phyloP scores from a whole-genome alignment of 1,284 basidiomycete genomes.

The Ustilago vetiveriae region DNA sequence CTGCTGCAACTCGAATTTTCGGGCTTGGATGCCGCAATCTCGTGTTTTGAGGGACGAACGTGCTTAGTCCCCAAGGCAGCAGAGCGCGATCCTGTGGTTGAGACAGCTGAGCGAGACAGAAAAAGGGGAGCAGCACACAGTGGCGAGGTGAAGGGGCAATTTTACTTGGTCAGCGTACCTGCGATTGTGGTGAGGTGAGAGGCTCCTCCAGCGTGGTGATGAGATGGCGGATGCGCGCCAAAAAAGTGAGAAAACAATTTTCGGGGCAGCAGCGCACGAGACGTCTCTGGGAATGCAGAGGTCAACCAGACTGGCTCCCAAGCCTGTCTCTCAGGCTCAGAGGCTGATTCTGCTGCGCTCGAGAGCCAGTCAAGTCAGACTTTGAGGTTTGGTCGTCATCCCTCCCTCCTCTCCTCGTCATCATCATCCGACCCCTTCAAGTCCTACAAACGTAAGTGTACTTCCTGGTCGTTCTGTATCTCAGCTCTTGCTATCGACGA shows the following conservation, averaged over 20 bases:
- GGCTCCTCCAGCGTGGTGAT: too few relatives aligned
- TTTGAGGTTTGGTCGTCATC: constrained; percentile 43
- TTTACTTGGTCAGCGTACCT: too few relatives aligned
- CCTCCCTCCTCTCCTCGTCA: constrained; percentile 38
- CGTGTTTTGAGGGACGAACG: constrained; percentile 11
- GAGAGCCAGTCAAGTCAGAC: constrained; percentile 7
- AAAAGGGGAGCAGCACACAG: neutral
- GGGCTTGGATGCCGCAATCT: constrained; percentile 30
- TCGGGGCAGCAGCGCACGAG: constrained; percentile 16
- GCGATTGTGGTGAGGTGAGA: too few relatives aligned
- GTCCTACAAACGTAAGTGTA: constrained; percentile 46
- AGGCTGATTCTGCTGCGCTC: constrained; percentile 8
- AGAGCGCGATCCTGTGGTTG: neutral
- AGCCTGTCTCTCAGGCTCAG: neutral
- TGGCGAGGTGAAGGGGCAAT: too few relatives aligned
- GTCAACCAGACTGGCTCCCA: neutral
- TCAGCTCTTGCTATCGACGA: constrained; percentile 23
- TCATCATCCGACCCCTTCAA: constrained; percentile 47
- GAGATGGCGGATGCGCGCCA: too few relatives aligned
- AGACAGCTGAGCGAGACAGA: neutral
- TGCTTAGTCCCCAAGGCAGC: constrained; percentile 1
- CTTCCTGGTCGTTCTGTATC: too few relatives aligned
- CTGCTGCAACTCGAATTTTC: neutral
- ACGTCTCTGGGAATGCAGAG: neutral
- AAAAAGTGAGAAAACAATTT: constrained; percentile 8